phyloP scores from a whole-genome alignment of 2,329 filamentous ascomycete genomes.

The Cladobotryum mycophilum region DNA sequence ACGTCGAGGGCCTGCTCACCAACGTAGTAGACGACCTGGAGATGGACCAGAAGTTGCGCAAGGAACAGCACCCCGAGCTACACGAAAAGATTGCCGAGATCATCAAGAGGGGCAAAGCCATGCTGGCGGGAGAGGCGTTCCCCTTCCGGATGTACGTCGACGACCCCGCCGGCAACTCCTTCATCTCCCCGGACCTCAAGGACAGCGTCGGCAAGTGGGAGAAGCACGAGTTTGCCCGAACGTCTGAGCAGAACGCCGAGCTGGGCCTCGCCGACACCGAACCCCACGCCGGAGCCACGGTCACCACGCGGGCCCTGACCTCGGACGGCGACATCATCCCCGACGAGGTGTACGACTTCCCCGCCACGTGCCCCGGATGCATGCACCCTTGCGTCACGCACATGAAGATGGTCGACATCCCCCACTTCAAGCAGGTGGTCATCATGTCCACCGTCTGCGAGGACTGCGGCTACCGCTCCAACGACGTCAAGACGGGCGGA shows the following conservation, averaged over 20 bases:
- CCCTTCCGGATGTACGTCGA: conserved; percentile 86
- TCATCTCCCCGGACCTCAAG: conserved; percentile 81
- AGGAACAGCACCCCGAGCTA: conserved; percentile 69
- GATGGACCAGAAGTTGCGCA: conserved; percentile 74
- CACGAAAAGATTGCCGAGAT: conserved; percentile 72
- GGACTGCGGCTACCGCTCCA: conserved; percentile 86
- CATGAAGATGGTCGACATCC: conserved; percentile 99
- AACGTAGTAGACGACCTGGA: conserved; percentile 76
- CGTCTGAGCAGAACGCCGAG: conserved; percentile 75
- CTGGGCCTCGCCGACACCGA: conserved; percentile 68
- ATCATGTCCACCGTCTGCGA: conserved; percentile 93
- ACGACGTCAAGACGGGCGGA: conserved; percentile 96
- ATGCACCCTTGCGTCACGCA: conserved; percentile 79
- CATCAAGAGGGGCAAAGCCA: conserved; percentile 65
- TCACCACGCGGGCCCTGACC: conserved; percentile 41
- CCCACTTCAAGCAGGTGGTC: conserved; percentile 95
- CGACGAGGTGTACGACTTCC: conserved; percentile 89
- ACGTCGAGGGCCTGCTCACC: conserved; percentile 80
- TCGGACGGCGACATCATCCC: conserved; percentile 77
- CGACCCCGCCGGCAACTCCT: conserved; percentile 92
- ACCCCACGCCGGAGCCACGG: conserved; percentile 42
- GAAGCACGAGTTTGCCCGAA: conserved; percentile 77
- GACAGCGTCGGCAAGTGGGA: conserved; percentile 82
- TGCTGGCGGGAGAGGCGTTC: conserved; percentile 70
- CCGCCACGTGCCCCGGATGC: conserved; percentile 86